phyloP scores from a whole-genome alignment of 2,329 filamentous ascomycete species.

The Camillea tinctor region DNA sequence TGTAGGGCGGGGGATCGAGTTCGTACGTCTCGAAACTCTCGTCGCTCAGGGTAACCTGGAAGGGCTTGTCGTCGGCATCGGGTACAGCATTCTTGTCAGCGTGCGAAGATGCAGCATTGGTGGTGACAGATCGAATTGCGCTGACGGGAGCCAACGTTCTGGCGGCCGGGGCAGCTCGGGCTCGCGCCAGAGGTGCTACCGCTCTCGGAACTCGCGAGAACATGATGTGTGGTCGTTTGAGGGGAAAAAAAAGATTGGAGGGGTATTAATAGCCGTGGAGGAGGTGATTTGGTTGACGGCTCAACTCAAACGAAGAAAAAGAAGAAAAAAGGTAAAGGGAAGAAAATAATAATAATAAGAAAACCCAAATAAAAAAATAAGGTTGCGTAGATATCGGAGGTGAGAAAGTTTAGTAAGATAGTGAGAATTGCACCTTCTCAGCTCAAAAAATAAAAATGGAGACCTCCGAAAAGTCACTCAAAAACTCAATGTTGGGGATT shows the following conservation, averaged over 20 bases:
- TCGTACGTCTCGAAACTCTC: conserved; percentile 99
- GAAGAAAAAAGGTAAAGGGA: background rate
- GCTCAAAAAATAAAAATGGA: conserved; percentile 13
- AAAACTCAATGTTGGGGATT: conserved; percentile 27
- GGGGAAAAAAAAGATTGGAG: conserved; percentile 1
- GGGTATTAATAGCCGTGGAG: background rate
- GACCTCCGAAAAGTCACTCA: conserved; percentile 24
- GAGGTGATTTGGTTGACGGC: no score
- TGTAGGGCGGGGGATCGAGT: conserved; percentile 93
- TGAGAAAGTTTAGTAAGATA: conserved; percentile 2
- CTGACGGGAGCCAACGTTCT: conserved; percentile 44
- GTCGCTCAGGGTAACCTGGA: conserved; percentile 88
- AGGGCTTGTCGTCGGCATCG: conserved; percentile 75
- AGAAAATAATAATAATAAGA: background rate
- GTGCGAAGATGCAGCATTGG: conserved; percentile 89
- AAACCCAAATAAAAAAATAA: conserved; percentile 1
- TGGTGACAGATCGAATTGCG: conserved; percentile 79
- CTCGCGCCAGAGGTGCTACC: conserved; percentile 53
- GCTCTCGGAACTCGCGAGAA: conserved; percentile 66
- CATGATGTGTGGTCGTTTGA: conserved; percentile 46
- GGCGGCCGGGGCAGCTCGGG: conserved; percentile 32
- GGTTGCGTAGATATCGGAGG: conserved; percentile 10
- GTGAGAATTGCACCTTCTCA: no score
- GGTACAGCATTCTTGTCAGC: conserved; percentile 71
- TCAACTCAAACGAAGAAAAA: no score